Base-by-base conservation (phyloP, 306 rosid species). In the Cotoneaster glaucophyllus region DNA sequence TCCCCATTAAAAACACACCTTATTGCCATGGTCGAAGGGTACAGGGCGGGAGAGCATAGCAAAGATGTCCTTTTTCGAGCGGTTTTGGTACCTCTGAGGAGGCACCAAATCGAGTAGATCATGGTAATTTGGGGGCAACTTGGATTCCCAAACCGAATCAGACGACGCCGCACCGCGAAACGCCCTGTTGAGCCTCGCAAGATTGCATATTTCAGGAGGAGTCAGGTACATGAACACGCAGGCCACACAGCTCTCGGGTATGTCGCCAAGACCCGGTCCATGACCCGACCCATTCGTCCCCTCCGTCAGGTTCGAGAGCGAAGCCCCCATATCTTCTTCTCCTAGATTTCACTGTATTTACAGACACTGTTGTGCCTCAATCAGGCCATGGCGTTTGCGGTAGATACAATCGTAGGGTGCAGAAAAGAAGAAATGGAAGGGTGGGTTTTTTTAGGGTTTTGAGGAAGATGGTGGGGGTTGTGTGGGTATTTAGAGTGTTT, bases 101-200 rank as follows among this genome's bases (percentile, higher is more conserved):
- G 97, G 98, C 67, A 91, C 25, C 4, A 90, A 67, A 57, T 71
- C 69, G 29, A 94, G 90, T 73, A 94, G 92, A 87, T 85, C 88
- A 56, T 82, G 90, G 81, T 92, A 94, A 83, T 92, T 92, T 2
- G 79, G 34, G 12, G 97, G 98, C 81, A 94, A 65, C 87, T 94
- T 94, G 1, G 91, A 3, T 77, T 92, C 86, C 98, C 97, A 94
- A 2, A 94, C 92, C 56, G 85, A 70, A 78, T 94, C 97, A 17
- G 98, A 89, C 26, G 98, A 91, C 64, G 97, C 95, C 6, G 97
- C 96, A 5, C 97, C 96, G 11, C 96, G 93, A 64, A 94, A 94
- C 2, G 97, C 90, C 18, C 90, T 84, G 67, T 89, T 94, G 28
- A 94, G 87, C 39, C 97, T 85, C 8, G 98, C 97, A 11, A 94